A percentile compares a stretch with the other conserved stretches of the same genome.
These are phyloP conservation scores for Comarum palustre DNA, from an alignment of 306 rosid genomes.

Conservation along the genomic window DNA sequence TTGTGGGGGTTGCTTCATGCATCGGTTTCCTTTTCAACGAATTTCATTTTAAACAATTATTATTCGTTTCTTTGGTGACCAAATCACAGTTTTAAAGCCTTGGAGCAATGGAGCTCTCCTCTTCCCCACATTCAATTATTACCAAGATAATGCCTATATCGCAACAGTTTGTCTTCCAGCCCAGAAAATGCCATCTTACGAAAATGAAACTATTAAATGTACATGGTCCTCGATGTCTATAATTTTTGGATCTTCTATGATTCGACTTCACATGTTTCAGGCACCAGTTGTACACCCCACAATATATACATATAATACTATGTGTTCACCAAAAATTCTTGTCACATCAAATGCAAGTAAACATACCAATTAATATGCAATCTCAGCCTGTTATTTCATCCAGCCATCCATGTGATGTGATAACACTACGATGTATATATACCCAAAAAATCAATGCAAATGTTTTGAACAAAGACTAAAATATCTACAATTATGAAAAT, in stretches of 20 bases:
- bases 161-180: neutral
- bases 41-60: neutral
- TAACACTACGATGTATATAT: too few relatives aligned
- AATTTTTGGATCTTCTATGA: neutral
- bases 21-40: constrained; percentile 8
- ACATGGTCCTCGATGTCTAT: constrained; percentile 7
- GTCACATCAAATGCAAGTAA: too few relatives aligned
- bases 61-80: neutral
- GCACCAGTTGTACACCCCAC: neutral
- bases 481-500: too few relatives aligned
- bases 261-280: neutral
- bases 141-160: neutral
- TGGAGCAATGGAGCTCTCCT: neutral
- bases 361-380: too few relatives aligned
- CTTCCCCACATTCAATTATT: constrained; percentile 9
- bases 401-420: too few relatives aligned
- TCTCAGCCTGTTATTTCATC: too few relatives aligned
- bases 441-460: too few relatives aligned
- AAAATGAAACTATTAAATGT: neutral
- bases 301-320: neutral
- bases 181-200: constrained; percentile 16
- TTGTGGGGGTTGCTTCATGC: neutral
- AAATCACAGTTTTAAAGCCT: neutral
- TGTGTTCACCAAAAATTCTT: neutral
- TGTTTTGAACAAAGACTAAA: too few relatives aligned